Evolutionary conservation across 2,329 filamentous ascomycete species (phyloP), one percentile per base, ranked within the genome.

Genomic region (Aspergillus costaricaensis): DNA sequence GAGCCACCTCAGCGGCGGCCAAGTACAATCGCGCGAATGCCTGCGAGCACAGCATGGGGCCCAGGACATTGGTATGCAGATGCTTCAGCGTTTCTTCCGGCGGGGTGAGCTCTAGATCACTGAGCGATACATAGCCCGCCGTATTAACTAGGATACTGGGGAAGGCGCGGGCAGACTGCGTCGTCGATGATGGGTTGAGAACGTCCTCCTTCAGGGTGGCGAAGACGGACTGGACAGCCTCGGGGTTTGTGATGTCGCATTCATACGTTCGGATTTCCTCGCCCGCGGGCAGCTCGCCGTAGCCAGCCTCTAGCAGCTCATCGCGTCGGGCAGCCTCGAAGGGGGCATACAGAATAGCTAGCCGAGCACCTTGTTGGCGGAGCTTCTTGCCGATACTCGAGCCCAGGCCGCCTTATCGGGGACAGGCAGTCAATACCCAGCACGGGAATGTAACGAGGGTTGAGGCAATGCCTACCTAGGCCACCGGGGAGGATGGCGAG

Each of bases 181-280:
- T 47, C 2, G 66, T 60, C 7, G 65, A 60, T 0, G 39, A 36
- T 1, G 63, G 63, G 2, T 57, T 30, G 2, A 67, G 54, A 14
- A 66, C 55, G 8, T 71, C 64, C 2, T 75, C 73, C 3, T 72
- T 52, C 12, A 83, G 59, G 0, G 71, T 64, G 4, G 71, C 66
- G 30, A 81, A 82, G 0, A 76, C 79, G 2, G 74, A 70, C 17
- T 76, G 72, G 2, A 86, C 80, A 0, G 80, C 79, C 5, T 79
- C 74, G 15, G 79, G 69, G 1, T 78, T 78, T 1, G 81, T 81
- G 60, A 84, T 78, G 64, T 84, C 81, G 71, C 80, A 82, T 69
- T 75, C 72, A 39, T 77, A 75, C 4, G 73, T 69, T 53, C 64
- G 66, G 57, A 77, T 73, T 6, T 67, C 63, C 10, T 73, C 64